These are phyloP conservation scores for Podila clonocystis DNA, from an alignment of 192 early-diverging fungal genomes.

Conservation along the genomic window DNA sequence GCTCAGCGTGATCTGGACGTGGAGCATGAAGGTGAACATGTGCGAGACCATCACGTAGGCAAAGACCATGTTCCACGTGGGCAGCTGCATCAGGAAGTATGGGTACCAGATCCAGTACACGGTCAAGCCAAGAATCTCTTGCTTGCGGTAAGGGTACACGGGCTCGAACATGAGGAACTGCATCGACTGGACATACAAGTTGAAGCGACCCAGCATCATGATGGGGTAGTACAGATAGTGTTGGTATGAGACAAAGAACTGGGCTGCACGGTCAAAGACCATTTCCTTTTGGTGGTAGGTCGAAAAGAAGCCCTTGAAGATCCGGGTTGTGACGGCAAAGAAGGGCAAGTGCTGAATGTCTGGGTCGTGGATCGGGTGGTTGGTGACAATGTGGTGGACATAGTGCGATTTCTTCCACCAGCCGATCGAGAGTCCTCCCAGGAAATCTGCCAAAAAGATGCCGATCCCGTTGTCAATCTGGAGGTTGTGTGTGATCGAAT, in stretches of 20 bases:
- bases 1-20: slow-evolving; percentile 95
- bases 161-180: slow-evolving; percentile 69
- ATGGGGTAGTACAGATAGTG: slow-evolving; percentile 89
- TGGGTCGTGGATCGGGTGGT: slow-evolving; percentile 94
- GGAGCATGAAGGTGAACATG: slow-evolving; percentile 84
- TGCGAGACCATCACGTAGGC: slow-evolving; percentile 83
- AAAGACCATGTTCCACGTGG: slow-evolving; percentile 68
- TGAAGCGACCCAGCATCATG: slow-evolving; percentile 92
- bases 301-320: slow-evolving; percentile 88
- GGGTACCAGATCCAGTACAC: slow-evolving; percentile 87
- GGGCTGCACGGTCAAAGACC: slow-evolving; percentile 80
- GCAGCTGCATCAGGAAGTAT: slow-evolving; percentile 73
- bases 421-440: slow-evolving; percentile 90
- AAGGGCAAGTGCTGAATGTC: slow-evolving; percentile 99
- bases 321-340: slow-evolving; percentile 84
- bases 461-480: slow-evolving; percentile 84
- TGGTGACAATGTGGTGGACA: slow-evolving; percentile 97
- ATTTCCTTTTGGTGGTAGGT: slow-evolving; percentile 87
- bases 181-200: slow-evolving; percentile 85
- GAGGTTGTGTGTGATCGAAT: slow-evolving; percentile 81
- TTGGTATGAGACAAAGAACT: slow-evolving; percentile 82
- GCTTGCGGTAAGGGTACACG: slow-evolving; percentile 74
- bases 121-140: slow-evolving; percentile 80
- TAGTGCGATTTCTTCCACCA: slow-evolving; percentile 99
- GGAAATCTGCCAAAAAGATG: slow-evolving; percentile 79